These are phyloP conservation scores for Daldinia childiae DNA, from an alignment of 495 filamentous ascomycete species.

Conservation along the genomic window DNA sequence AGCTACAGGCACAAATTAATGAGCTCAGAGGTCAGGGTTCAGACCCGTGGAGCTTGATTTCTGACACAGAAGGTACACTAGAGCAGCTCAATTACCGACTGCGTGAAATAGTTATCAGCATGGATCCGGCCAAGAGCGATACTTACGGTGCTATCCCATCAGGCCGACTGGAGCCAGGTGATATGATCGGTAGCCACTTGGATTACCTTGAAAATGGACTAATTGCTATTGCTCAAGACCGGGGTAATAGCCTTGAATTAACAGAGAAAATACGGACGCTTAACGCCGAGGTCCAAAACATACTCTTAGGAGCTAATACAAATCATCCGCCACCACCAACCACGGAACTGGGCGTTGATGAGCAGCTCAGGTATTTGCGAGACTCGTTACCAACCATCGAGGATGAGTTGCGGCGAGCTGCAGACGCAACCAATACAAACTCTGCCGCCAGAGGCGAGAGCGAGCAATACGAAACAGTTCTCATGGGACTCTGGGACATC, in stretches of 20 bases:
- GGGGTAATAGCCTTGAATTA: slow-evolving; percentile 36
- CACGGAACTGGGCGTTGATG: slow-evolving; percentile 41
- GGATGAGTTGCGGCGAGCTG: slow-evolving; percentile 46
- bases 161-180: slow-evolving; percentile 52
- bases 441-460: slow-evolving; percentile 50
- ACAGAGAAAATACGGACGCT: slow-evolving; percentile 46
- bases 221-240: slow-evolving; percentile 44
- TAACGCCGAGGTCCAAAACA: slow-evolving; percentile 45
- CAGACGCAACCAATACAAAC: slow-evolving; percentile 16
- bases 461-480: slow-evolving; percentile 66
- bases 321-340: slow-evolving; percentile 43
- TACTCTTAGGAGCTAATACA: slow-evolving; percentile 44
- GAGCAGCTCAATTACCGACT: slow-evolving; percentile 77
- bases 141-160: slow-evolving; percentile 49
- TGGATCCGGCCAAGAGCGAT: slow-evolving; percentile 59
- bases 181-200: slow-evolving; percentile 53
- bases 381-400: slow-evolving; percentile 45
- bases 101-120: slow-evolving; percentile 70
- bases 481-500: slow-evolving; percentile 78
- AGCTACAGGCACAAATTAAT: slow-evolving; percentile 50
- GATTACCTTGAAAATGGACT: slow-evolving; percentile 54
- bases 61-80: slow-evolving; percentile 73
- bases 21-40: slow-evolving; percentile 43
- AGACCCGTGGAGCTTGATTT: slow-evolving; percentile 53
- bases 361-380: slow-evolving; percentile 56